Base-by-base conservation (phyloP, 176 grass and related monocot genomes). In the Aegilops longissima region DNA sequence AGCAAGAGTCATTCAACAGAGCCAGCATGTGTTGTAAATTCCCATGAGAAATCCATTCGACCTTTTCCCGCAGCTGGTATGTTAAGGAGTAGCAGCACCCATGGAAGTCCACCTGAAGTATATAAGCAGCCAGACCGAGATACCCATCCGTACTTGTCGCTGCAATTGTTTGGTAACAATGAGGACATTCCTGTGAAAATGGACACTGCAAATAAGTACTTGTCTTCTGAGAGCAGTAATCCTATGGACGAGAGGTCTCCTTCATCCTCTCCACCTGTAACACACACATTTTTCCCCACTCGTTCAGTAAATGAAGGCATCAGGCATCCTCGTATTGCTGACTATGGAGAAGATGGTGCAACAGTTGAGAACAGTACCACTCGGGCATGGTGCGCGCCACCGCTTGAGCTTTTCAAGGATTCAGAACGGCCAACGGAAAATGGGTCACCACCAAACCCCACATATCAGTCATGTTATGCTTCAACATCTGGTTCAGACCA, bases 221-320 rank as follows among this genome's bases (percentile, higher is more conserved):
- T 97, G 7, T 99, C 97, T 66, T 99, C 97, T 23, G 97, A 99
- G 83, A 99, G 94, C 77, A 99, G 97, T 72, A 99, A 99, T 61
- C 97, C 94, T 81, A 82, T 94, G 80, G 94, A 99, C 14, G 97
- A 96, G 85, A 92, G 91, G 80, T 99, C 94, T 71, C 97, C 94
- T 10, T 96, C 94, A 9, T 93, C 94, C 61, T 96, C 97, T 42
- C 94, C 94, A 5, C 94, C 97, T 66, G 44, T 96, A 68, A 99
- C 94, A 14, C 94, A 63, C 56, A 97, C 94, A 27, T 87, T 99
- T 88, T 99, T 99, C 76, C 97, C 97, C 81, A 85, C 96, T 70
- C 90, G 89, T 85, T 88, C 94, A 0, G 76, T 92, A 42, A 81
- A 88, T 1, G 90, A 91, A 79, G 79, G 84, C 33, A 78, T 61